These are phyloP conservation scores for Colletotrichum sp. DNA, from an alignment of 2,329 filamentous ascomycete genomes.

Conservation along the genomic window DNA sequence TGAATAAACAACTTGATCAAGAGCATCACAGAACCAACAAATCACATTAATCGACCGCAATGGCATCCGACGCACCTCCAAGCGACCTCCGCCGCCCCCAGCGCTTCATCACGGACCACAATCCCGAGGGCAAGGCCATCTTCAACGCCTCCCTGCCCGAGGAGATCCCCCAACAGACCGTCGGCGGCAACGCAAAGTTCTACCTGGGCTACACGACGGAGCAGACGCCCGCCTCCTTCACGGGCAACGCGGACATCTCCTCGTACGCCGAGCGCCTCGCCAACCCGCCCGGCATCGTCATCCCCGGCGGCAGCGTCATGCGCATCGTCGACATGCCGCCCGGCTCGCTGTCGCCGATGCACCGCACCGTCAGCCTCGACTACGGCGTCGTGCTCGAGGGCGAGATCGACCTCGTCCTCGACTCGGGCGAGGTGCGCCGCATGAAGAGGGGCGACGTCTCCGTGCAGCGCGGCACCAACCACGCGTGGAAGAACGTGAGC, in stretches of 20 bases:
- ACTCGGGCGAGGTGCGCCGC: constrained; percentile 50
- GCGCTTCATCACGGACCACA: constrained; percentile 38
- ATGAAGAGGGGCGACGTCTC: constrained; percentile 58
- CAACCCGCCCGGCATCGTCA: constrained; percentile 29
- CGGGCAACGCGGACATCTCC: constrained; percentile 23
- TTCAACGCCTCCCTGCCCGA: constrained; percentile 32
- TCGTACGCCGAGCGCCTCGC: constrained; percentile 25
- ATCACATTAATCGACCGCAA: background rate
- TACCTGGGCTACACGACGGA: constrained; percentile 30
- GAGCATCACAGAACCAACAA: background rate
- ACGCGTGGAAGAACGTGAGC: constrained; percentile 54
- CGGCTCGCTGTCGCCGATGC: constrained; percentile 42
- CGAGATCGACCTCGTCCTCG: constrained; percentile 54
- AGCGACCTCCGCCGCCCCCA: constrained; percentile 20
- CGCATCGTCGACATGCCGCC: constrained; percentile 55
- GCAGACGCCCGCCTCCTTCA: constrained; percentile 25
- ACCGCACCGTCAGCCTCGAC: constrained; percentile 59
- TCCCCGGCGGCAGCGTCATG: constrained; percentile 44
- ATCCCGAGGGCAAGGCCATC: constrained; percentile 34
- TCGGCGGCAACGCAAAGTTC: constrained; percentile 24
- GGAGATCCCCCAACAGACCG: constrained; percentile 22
- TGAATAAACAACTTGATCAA: too few relatives aligned
- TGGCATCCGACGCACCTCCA: background rate
- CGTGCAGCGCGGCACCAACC: constrained; percentile 60
- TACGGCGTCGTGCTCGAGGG: constrained; percentile 62